Percentiles rank a stretch among this genome's conserved stretches.
phyloP scores from a whole-genome alignment of 2,329 filamentous ascomycete species.

The Monosporascus sp. region DNA sequence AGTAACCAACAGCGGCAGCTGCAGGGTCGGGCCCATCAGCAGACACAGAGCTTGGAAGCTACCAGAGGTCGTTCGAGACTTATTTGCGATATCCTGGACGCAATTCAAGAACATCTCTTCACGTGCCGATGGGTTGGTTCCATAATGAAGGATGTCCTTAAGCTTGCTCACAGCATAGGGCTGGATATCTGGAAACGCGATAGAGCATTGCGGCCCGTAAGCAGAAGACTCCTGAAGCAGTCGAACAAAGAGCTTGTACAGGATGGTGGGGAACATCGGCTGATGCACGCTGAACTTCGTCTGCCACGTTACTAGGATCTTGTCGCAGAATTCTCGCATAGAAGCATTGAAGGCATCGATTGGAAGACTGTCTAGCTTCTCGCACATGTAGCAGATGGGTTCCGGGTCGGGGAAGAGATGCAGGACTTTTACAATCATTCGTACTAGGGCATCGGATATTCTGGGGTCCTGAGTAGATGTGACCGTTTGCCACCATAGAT shows the following conservation, averaged over 20 bases:
- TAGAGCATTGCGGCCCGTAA: conserved; percentile 44
- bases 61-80: conserved; percentile 60
- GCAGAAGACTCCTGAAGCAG: conserved; percentile 67
- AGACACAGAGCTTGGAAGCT: conserved; percentile 62
- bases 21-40: conserved; percentile 42
- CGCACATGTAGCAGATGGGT: conserved; percentile 59
- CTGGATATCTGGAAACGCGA: conserved; percentile 58
- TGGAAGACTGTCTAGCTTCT: conserved; percentile 62
- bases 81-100: conserved; percentile 60
- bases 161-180: conserved; percentile 58
- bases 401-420: conserved; percentile 40
- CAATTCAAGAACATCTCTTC: conserved; percentile 61
- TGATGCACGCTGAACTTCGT: conserved; percentile 30
- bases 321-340: conserved; percentile 58
- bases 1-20: conserved; percentile 51
- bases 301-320: conserved; percentile 44
- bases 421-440: conserved; percentile 50
- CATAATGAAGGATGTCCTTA: conserved; percentile 50
- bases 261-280: conserved; percentile 20
- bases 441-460: conserved; percentile 73
- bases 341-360: conserved; percentile 55
- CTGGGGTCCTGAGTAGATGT: conserved; percentile 76
- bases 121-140: conserved; percentile 50
- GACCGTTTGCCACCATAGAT: conserved; percentile 79
- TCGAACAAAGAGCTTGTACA: conserved; percentile 53